Conservation (phyloP, 495 filamentous ascomycete species). For the Diplogelasinospora grovesii region DNA sequence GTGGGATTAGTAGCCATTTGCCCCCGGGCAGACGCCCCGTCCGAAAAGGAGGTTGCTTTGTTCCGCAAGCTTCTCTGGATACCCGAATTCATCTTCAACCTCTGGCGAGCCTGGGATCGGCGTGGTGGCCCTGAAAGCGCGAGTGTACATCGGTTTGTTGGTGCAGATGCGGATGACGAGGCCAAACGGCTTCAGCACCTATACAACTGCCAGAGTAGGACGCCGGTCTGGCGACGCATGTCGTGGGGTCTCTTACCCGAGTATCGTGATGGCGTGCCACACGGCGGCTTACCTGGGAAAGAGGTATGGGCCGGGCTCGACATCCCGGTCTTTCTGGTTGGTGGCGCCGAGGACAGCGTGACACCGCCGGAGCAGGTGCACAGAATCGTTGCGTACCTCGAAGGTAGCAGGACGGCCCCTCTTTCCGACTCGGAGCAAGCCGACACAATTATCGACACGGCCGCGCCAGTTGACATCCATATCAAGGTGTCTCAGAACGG, state of each 20-base stretch:
- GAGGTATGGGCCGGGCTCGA: slow-evolving; percentile 68
- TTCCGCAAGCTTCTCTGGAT: slow-evolving; percentile 55
- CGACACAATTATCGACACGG: slow-evolving; percentile 32
- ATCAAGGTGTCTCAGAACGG: slow-evolving; percentile 6
- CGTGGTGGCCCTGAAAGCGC: slow-evolving; percentile 69
- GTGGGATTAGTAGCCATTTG: slow-evolving; percentile 75
- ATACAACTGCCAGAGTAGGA: slow-evolving; percentile 78
- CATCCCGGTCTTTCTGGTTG: slow-evolving; percentile 70
- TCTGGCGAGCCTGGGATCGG: slow-evolving; percentile 75
- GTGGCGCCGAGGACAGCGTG: slow-evolving; percentile 68
- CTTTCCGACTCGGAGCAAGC: slow-evolving; percentile 1
- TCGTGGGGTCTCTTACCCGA: slow-evolving; percentile 61
- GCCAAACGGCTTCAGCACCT: slow-evolving; percentile 70
- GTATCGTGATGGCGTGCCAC: slow-evolving; percentile 40
- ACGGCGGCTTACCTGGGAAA: slow-evolving; percentile 61
- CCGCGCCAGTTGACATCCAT: slow-evolving; percentile 34
- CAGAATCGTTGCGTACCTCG: slow-evolving; percentile 46
- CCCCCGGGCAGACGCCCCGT: slow-evolving; percentile 58
- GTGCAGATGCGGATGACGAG: slow-evolving; percentile 63
- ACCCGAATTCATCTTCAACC: slow-evolving; percentile 65
- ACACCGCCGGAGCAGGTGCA: slow-evolving; percentile 64
- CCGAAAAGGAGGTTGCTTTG: slow-evolving; percentile 42
- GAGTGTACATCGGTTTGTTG: slow-evolving; percentile 77
- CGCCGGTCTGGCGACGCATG: slow-evolving; percentile 79
- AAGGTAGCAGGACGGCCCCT: slow-evolving; percentile 9